A percentile compares a stretch with the other conserved stretches of the same genome.
Conservation (phyloP, 805 yeast genomes). For the Maudiozyma barnettii region DNA sequence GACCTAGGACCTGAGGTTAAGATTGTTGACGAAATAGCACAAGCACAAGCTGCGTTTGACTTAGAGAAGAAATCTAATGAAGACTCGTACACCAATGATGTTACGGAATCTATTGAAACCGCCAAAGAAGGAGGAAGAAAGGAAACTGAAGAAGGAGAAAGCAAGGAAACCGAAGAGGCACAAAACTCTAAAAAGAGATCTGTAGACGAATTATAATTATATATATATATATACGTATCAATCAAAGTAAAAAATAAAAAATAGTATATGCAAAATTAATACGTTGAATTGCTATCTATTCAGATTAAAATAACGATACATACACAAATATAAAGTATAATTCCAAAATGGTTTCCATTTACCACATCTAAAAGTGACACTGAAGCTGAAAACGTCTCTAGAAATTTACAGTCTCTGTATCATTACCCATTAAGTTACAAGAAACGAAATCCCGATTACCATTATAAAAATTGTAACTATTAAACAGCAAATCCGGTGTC, state of each 20-base stretch:
- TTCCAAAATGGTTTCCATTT: no score
- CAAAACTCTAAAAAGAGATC: neutral
- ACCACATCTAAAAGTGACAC: no score
- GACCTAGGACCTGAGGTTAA: conserved; percentile 36
- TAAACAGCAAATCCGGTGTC: conserved; percentile 12
- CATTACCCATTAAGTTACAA: conserved; percentile 36
- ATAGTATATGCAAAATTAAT: neutral
- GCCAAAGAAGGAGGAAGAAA: neutral
- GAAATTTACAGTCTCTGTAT: conserved; percentile 4
- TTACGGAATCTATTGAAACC: neutral
- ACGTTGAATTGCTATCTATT: neutral
- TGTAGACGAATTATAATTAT: neutral
- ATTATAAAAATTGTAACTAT: conserved; percentile 26
- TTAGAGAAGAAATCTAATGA: conserved; percentile 3
- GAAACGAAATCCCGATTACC: conserved; percentile 20
- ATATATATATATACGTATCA: neutral
- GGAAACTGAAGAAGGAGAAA: no score
- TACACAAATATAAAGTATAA: no score
- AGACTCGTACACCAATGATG: neutral
- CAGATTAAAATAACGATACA: neutral
- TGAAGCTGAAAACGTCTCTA: no score
- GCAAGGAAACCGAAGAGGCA: neutral
- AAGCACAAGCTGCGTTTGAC: conserved; percentile 20
- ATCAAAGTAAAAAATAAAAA: neutral
- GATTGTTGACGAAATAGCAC: conserved; percentile 31